Evolutionary conservation across 495 filamentous ascomycete species (phyloP), one percentile per base, ranked within the genome.

Genomic region (Lichina pygmaea): DNA sequence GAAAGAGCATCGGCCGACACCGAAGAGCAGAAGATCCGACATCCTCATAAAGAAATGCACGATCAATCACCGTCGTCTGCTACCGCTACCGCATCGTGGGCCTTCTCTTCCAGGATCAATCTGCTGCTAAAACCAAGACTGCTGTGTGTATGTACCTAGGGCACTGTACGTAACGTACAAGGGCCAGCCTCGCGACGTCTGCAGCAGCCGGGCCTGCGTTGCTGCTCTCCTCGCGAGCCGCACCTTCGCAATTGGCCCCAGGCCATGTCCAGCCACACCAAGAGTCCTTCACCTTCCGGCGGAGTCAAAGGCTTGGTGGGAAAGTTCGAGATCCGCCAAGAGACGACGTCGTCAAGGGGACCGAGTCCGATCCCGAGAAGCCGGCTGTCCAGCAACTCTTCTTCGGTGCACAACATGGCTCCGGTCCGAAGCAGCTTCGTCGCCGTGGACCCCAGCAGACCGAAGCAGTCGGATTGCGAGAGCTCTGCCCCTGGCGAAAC

Each of bases 351-450:
- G 10, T 15, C 36, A 6, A 11, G 10, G 36, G 36, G 36, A 6
- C 36, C 36, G 6, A 24, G 24, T 4, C 24, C 36, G 36, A 39
- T 39, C 2, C 36, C 36, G 36, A 39, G 13, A 39, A 15, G 10
- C 36, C 36, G 13, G 36, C 13, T 3, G 36, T 39, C 11, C 36
- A 39, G 13, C 36, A 15, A 39, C 10, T 39, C 36, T 11, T 39
- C 36, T 11, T 15, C 36, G 36, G 10, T 66, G 13, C 66, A 78
- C 48, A 78, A 72, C 24, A 64, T 81, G 15, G 78, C 76, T 45
- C 85, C 78, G 59, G 72, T 92, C 43, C 71, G 81, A 46, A 82
- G 82, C 33, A 84, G 70, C 54, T 92, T 93, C 57, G 71, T 92
- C 40, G 70, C 78, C 3, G 74, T 93, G n/a, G 80, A 85, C 48